These are phyloP conservation scores for Aspergillus campestris DNA, from an alignment of 495 filamentous ascomycete genomes.

Conservation along the genomic window DNA sequence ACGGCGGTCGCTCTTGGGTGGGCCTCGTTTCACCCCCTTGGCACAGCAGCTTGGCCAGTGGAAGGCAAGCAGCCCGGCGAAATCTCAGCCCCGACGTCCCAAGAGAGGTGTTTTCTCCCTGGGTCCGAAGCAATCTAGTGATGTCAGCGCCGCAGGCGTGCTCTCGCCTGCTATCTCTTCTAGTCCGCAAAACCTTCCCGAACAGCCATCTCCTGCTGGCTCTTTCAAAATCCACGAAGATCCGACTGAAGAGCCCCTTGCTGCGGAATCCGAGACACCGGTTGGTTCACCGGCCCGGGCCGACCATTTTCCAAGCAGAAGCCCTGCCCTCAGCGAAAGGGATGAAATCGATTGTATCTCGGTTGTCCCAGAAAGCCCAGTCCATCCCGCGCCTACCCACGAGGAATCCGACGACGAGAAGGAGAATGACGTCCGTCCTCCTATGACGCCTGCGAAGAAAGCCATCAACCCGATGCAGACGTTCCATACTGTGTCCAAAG, in stretches of 20 bases:
- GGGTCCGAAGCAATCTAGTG: slow-evolving; percentile 3
- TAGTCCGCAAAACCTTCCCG: slow-evolving; percentile 12
- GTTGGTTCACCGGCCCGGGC: not conserved
- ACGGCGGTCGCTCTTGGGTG: slow-evolving; percentile 17
- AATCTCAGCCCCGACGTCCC: slow-evolving; percentile 29
- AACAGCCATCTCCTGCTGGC: not conserved
- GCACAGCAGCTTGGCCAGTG: slow-evolving; percentile 52
- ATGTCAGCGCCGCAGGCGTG: slow-evolving; percentile 10
- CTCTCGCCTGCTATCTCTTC: slow-evolving; percentile 21
- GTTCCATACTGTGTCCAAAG: slow-evolving; percentile 66
- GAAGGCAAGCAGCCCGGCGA: slow-evolving; percentile 44
- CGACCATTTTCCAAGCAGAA: too few relatives aligned
- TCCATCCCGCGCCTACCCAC: not conserved
- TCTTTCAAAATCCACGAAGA: not conserved
- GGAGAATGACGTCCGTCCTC: slow-evolving; percentile 23
- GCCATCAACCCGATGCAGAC: slow-evolving; percentile 27
- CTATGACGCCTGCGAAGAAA: slow-evolving; percentile 27
- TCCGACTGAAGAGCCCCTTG: not conserved
- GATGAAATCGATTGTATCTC: slow-evolving; percentile 11
- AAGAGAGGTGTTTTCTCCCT: slow-evolving; percentile 39
- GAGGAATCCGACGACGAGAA: slow-evolving; percentile 20
- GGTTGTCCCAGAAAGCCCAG: not conserved
- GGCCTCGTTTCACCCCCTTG: slow-evolving; percentile 52
- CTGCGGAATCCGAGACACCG: not conserved
- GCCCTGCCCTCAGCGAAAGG: not conserved